A percentile compares a stretch with the other conserved stretches of the same genome.
These are phyloP conservation scores for Diatrype stigma DNA, from an alignment of 2,329 filamentous ascomycete genomes.

Conservation along the genomic window DNA sequence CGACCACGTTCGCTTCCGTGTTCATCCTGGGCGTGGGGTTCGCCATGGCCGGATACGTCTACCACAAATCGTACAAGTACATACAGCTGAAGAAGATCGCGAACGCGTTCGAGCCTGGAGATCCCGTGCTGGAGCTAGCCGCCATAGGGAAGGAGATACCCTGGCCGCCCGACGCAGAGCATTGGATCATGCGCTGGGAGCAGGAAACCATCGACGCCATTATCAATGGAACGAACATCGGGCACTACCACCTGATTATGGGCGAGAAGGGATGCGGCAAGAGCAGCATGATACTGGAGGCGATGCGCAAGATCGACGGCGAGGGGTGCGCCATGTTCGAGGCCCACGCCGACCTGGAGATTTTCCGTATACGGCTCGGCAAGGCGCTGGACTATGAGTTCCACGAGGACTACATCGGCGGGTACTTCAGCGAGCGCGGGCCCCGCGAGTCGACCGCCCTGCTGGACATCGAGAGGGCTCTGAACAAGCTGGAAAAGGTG, in stretches of 20 bases:
- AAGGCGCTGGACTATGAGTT: constrained; percentile 96
- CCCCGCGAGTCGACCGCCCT: constrained; percentile 88
- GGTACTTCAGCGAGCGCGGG: constrained; percentile 89
- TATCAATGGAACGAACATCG: constrained; percentile 64
- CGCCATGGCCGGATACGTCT: constrained; percentile 66
- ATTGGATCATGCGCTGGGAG: constrained; percentile 83
- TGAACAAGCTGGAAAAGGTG: constrained; percentile 98
- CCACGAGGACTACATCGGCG: constrained; percentile 96
- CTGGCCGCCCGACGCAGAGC: constrained; percentile 43
- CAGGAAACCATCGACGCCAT: constrained; percentile 80
- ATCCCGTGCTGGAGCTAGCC: constrained; percentile 81
- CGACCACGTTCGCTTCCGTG: constrained; percentile 72
- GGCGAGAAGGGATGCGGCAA: constrained; percentile 97
- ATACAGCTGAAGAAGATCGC: constrained; percentile 90
- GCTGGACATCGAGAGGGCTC: constrained; percentile 89
- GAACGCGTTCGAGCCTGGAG: constrained; percentile 85
- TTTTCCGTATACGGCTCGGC: constrained; percentile 87
- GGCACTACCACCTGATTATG: constrained; percentile 87
- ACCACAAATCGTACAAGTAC: constrained; percentile 83
- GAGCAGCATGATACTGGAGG: constrained; percentile 90
- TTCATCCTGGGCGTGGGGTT: constrained; percentile 64
- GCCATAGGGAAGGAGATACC: constrained; percentile 57
- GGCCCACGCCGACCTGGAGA: constrained; percentile 89
- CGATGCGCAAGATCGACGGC: constrained; percentile 88
- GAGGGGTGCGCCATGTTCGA: constrained; percentile 94